These are phyloP conservation scores for Paraconiothyrium sp. DNA, from an alignment of 2,329 filamentous ascomycete genomes.

Conservation along the genomic window DNA sequence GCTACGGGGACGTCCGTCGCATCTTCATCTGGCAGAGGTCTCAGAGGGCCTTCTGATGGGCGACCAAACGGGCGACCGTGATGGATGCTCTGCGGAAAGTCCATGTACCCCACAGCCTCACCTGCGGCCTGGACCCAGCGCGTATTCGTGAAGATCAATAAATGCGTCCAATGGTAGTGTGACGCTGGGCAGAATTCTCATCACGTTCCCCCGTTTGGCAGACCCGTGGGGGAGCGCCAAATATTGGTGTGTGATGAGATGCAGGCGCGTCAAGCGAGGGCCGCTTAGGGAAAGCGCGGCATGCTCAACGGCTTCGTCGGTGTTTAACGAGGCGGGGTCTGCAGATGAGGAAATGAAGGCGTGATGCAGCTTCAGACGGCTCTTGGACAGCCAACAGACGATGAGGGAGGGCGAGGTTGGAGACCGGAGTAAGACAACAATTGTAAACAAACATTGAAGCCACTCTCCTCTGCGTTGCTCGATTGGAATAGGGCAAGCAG, in stretches of 20 bases:
- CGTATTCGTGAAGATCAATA: conserved; percentile 15
- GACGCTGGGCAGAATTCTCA: conserved; percentile 22
- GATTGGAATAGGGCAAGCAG: neutral
- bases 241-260: conserved; percentile 44
- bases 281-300: conserved; percentile 33
- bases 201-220: conserved; percentile 28
- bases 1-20: neutral
- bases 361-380: conserved; percentile 13
- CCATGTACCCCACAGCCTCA: conserved; percentile 7
- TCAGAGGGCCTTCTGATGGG: neutral
- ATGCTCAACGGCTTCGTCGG: conserved; percentile 23
- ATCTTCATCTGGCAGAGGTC: neutral
- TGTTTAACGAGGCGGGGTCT: conserved; percentile 2
- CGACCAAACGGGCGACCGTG: neutral
- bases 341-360: conserved; percentile 13
- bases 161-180: conserved; percentile 34
- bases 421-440: neutral
- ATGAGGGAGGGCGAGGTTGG: too few species aligned
- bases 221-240: conserved; percentile 27
- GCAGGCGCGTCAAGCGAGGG: conserved; percentile 30
- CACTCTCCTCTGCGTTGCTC: neutral
- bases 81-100: conserved; percentile 6
- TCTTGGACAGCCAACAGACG: conserved; percentile 2
- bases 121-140: conserved; percentile 2
- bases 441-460: conserved; percentile 9